phyloP scores from a whole-genome alignment of 1,284 basidiomycete species.

The Golubevia sp. region DNA sequence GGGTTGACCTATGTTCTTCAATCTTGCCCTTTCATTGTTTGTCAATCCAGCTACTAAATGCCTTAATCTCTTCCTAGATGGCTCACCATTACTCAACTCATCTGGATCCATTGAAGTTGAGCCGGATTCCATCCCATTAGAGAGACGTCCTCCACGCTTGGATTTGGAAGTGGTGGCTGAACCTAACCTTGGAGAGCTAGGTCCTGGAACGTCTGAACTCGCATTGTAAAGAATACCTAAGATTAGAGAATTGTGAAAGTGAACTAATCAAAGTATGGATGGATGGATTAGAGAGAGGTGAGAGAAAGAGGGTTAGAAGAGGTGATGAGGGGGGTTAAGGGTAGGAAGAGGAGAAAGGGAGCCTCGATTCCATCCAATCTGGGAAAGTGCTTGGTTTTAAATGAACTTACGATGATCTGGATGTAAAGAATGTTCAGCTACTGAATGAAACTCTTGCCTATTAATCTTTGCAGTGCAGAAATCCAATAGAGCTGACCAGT shows the following conservation, averaged over 20 bases:
- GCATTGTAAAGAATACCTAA: slow-evolving; percentile 64
- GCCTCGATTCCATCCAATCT: no score
- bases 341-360: neutral
- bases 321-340: neutral
- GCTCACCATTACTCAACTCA: slow-evolving; percentile 15
- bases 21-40: slow-evolving; percentile 41
- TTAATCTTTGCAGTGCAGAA: slow-evolving; percentile 62
- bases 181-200: slow-evolving; percentile 9
- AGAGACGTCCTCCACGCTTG: neutral
- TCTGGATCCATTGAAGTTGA: slow-evolving; percentile 13
- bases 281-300: neutral
- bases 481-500: slow-evolving; percentile 62
- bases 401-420: slow-evolving; percentile 40
- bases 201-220: slow-evolving; percentile 43
- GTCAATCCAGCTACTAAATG: slow-evolving; percentile 43
- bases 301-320: neutral
- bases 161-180: slow-evolving; percentile 23
- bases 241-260: slow-evolving; percentile 63
- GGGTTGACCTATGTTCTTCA: slow-evolving; percentile 44
- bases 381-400: no score
- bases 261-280: slow-evolving; percentile 31
- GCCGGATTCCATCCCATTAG: slow-evolving; percentile 1
- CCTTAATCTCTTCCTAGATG: slow-evolving; percentile 48
- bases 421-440: slow-evolving; percentile 37
- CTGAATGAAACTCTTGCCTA: slow-evolving; percentile 60